Conservation (phyloP, 1,284 basidiomycete species). For the Sphaerobolus stellatus region DNA sequence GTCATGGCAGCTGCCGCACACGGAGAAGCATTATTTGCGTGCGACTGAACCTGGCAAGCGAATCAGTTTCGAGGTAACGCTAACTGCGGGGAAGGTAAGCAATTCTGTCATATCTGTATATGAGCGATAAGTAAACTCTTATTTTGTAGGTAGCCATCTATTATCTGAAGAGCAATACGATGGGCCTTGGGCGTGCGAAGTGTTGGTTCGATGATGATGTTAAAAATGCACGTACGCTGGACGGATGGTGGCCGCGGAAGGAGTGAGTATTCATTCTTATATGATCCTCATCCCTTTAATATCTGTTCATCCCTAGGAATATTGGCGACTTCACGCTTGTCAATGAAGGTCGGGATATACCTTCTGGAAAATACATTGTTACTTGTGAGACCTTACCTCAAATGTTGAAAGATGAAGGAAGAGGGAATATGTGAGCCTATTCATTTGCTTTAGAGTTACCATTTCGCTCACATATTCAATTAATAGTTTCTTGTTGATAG, state of each 20-base stretch:
- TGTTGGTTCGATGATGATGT: constrained; percentile 9
- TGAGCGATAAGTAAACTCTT: no score
- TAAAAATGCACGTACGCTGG: neutral
- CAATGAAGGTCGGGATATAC: neutral
- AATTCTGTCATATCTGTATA: neutral
- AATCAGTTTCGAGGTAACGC: neutral
- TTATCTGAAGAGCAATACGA: constrained; percentile 4
- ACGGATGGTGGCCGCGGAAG: constrained; percentile 5
- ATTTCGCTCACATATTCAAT: neutral
- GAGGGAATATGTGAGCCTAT: constrained; percentile 1
- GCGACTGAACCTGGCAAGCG: constrained; percentile 7
- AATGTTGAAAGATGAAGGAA: neutral
- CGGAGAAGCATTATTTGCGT: constrained; percentile 7
- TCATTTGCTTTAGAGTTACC: neutral
- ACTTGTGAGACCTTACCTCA: constrained; percentile 4
- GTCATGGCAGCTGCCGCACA: constrained; percentile 5
- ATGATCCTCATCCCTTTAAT: neutral
- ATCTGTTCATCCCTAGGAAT: neutral
- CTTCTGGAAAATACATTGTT: constrained; percentile 3
- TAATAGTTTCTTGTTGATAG: constrained; percentile 8
- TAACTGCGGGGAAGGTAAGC: constrained; percentile 1
- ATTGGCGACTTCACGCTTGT: constrained; percentile 7
- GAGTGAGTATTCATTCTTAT: neutral
- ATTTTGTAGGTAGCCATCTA: constrained; percentile 2
- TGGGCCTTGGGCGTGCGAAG: constrained; percentile 4